These are phyloP conservation scores for Achaetomiella virescens DNA, from an alignment of 495 filamentous ascomycete genomes.

Conservation along the genomic window DNA sequence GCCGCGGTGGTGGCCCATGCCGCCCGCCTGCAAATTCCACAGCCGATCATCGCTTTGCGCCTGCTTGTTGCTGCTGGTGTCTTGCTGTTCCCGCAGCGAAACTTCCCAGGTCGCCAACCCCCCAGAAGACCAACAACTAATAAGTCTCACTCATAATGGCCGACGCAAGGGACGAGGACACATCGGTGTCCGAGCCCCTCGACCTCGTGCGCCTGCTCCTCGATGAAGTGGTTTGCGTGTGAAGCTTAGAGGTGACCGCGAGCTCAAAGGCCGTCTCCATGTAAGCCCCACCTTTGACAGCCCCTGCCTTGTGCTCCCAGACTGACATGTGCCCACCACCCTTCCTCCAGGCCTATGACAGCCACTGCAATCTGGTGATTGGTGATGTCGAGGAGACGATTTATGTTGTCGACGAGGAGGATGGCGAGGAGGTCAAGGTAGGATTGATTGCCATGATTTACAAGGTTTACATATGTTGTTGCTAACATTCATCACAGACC, in stretches of 20 bases:
- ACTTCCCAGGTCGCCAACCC: too few relatives aligned
- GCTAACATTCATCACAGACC: conserved; percentile 49
- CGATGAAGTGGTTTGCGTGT: conserved; percentile 95
- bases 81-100: too few relatives aligned
- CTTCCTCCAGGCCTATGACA: conserved; percentile 80
- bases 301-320: background rate
- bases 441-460: background rate
- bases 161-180: conserved; percentile 59
- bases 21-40: background rate
- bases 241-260: conserved; percentile 89
- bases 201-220: conserved; percentile 91
- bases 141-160: conserved; percentile 48
- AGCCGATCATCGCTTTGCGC: background rate
- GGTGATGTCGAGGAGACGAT: conserved; percentile 97
- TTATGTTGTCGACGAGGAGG: conserved; percentile 84
- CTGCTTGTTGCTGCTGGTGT: background rate
- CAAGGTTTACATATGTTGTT: background rate
- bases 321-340: conserved; percentile 2
- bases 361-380: conserved; percentile 96
- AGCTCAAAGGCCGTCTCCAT: conserved; percentile 90
- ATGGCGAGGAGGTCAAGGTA: conserved; percentile 47
- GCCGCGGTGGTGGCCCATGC: background rate
- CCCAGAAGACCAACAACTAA: too few relatives aligned
- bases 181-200: conserved; percentile 76
- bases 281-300: conserved; percentile 45